Percentiles rank a stretch among this genome's conserved stretches.
phyloP scores from a whole-genome alignment of 176 grass and related monocot genomes.

The Zoysia pacifica region DNA sequence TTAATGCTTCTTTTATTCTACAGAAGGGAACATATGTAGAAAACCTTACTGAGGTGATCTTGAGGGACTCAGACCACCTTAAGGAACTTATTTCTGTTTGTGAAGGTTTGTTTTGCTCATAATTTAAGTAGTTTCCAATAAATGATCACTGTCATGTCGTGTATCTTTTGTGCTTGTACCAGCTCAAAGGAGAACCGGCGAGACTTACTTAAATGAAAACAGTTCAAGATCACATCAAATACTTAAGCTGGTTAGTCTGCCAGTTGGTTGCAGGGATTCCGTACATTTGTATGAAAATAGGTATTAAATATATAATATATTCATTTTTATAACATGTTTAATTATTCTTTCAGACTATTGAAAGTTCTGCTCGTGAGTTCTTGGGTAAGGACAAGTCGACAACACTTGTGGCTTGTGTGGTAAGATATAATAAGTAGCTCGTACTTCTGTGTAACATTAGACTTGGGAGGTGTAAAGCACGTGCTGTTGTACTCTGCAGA shows the following conservation, averaged over 20 bases:
- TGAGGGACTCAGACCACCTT: slow-evolving; percentile 77
- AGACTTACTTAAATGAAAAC: slow-evolving; percentile 85
- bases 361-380: slow-evolving; percentile 82
- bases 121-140: slow-evolving; percentile 31
- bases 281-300: slow-evolving; percentile 22
- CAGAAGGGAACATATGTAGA: slow-evolving; percentile 87
- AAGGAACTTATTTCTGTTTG: slow-evolving; percentile 85
- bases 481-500: slow-evolving; percentile 51
- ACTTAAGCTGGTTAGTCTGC: slow-evolving; percentile 75
- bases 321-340: slow-evolving; percentile 41
- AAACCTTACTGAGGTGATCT: slow-evolving; percentile 73
- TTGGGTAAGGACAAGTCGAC: slow-evolving; percentile 86
- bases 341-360: slow-evolving; percentile 66
- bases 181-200: slow-evolving; percentile 88
- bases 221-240: slow-evolving; percentile 99
- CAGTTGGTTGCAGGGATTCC: slow-evolving; percentile 8
- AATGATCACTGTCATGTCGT: slow-evolving; percentile 28
- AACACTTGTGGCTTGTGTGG: slow-evolving; percentile 79
- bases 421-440: slow-evolving; percentile 47
- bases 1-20: slow-evolving; percentile 38
- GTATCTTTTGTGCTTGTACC: slow-evolving; percentile 27
- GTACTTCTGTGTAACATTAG: neutral
- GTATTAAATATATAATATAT: slow-evolving; percentile 13
- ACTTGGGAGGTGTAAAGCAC: slow-evolving; percentile 7
- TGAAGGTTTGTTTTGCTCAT: slow-evolving; percentile 64